phyloP scores from a whole-genome alignment of 306 rosid genomes.

The Fragaria ananassa region DNA sequence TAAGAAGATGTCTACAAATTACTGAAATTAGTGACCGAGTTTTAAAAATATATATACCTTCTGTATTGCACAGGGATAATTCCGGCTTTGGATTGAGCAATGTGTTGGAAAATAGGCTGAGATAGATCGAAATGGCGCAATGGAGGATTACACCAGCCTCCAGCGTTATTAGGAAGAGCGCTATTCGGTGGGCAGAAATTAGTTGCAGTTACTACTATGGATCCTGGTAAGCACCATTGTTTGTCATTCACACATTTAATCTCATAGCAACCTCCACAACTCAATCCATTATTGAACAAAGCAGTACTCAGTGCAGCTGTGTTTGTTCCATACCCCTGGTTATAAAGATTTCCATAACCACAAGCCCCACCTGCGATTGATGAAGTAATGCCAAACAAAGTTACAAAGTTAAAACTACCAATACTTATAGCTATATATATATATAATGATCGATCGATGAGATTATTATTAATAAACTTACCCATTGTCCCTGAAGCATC shows the following conservation, averaged over 20 bases:
- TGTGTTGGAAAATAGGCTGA: conserved; percentile 81
- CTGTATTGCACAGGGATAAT: conserved; percentile 79
- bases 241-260: conserved; percentile 22
- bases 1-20: background rate
- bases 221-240: conserved; percentile 24
- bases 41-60: conserved; percentile 42
- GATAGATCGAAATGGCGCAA: conserved; percentile 89
- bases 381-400: background rate
- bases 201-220: conserved; percentile 36
- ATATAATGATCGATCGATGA: background rate
- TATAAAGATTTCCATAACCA: conserved; percentile 20
- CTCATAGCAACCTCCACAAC: conserved; percentile 26
- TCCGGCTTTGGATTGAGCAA: conserved; percentile 90
- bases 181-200: conserved; percentile 94
- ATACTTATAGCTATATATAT: background rate
- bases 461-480: background rate
- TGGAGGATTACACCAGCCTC: conserved; percentile 99
- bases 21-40: too few relatives aligned
- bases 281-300: background rate
- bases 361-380: conserved; percentile 16
- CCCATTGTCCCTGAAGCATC: conserved; percentile 9
- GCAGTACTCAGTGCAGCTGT: conserved; percentile 36
- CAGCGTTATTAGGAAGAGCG: conserved; percentile 78
- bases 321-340: conserved; percentile 32
- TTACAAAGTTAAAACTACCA: background rate